Base-by-base conservation (phyloP, 2,329 filamentous ascomycete genomes). In the Fusarium oxysporum region DNA sequence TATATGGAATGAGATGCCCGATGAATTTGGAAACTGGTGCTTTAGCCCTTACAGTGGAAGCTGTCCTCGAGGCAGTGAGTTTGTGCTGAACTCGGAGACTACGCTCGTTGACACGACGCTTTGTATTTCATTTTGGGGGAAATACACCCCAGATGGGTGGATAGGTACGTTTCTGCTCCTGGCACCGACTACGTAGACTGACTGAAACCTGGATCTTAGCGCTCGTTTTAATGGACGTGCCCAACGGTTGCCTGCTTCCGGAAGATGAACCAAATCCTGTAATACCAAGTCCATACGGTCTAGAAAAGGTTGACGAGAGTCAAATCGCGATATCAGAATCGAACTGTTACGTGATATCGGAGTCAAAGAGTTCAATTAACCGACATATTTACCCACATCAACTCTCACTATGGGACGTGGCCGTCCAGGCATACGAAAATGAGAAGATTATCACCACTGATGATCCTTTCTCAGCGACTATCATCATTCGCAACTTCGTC, bases 31-130 rank as follows among this genome's bases (percentile, higher is more conserved):
- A 6, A 13, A 33, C 30, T 50, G 30, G 47, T 33, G 7, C 7
- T 55, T 19, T 21, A 4, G 1, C 17, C 2, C 25, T 25, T 55
- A 23, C 0, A 32, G 6, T 2, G 56, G 44, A 0, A 53, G 56
- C 7, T 53, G 56, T 5, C 17, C 12, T 19, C 28, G 33, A 3
- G 16, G 21, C 1, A 5, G 8, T 3, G 10, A 25, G 9, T 12
- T 37, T 1, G 5, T 32, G 10, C 19, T 37, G 2, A 10, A 7
- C 13, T 1, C 25, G 9, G 55, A 23, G 5, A 32, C 2, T 1
- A 3, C 5, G 0, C 1, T 30, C 8, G 1, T 32, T 5, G 8
- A 23, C 3, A 3, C 11, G 8, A 11, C 2, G 3, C 12, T 14
- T 11, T n/a, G 1, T 8, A 7, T 62, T 13, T 62, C 58, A 0